Base-by-base conservation (phyloP, 2,329 filamentous ascomycete species). In the Eutypella sp. region DNA sequence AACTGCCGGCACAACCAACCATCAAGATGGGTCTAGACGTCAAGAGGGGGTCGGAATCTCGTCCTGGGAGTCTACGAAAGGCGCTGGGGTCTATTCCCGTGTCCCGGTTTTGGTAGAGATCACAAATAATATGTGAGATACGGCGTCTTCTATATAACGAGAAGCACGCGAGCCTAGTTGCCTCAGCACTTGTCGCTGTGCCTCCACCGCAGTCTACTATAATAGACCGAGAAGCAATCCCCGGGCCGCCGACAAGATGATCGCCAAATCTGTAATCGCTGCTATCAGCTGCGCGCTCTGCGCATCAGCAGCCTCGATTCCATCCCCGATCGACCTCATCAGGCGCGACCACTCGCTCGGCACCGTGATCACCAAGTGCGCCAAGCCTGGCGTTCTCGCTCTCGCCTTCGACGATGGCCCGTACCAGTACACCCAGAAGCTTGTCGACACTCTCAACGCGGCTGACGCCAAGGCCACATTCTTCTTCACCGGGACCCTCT, bases 331-430 rank as follows among this genome's bases (percentile, higher is more conserved):
- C 33, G 62, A 69, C 27, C 51, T 70, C 45, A 61, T 74, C 50
- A 69, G 68, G 45, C 66, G 69, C 6, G 63, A 65, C 2, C 64
- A 68, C 25, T 63, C 59, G 10, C 58, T 68, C 1, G 73, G 73
- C 13, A 63, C 66, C 20, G 69, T 75, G 29, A 72, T 74, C 50
- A 68, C 65, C 8, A 65, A 70, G 50, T 76, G 73, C 60, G 59
- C 58, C 45, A 65, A 63, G 46, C 67, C 73, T 0, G 68, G 68
- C 11, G 65, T 70, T 34, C 58, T 79, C 3, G 73, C 75, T 0
- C 66, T 78, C n/a, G 74, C 75, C 2, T 78, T 74, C 49, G 75
- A 79, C 45, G 75, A 79, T 44, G 75, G 75, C 0, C 75, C 75
- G 1, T 75, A 72, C 47, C 58, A 67, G 44, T 77, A 72, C 55